Conservation (phyloP, 345 rosid genomes). For the Noccaea bulbosa region DNA sequence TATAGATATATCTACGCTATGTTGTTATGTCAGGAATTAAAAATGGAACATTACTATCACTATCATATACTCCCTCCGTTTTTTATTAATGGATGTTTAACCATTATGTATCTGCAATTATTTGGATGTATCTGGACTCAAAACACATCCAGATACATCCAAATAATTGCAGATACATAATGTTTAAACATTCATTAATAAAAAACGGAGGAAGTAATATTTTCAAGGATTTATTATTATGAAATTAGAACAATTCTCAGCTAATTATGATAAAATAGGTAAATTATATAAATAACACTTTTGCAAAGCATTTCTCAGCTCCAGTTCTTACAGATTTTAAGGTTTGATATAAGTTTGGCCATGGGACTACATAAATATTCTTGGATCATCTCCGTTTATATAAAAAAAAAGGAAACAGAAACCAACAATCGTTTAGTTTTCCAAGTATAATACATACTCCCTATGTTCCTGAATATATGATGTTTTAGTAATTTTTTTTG, state of each 20-base stretch:
- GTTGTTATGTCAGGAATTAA: background rate
- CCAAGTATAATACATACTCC: background rate
- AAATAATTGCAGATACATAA: no score
- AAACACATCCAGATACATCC: no score
- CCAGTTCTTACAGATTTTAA: background rate
- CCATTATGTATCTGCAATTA: no score
- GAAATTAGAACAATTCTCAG: background rate
- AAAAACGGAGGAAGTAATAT: no score
- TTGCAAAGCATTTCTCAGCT: background rate
- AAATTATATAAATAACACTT: background rate
- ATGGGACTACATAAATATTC: background rate
- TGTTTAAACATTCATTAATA: no score
- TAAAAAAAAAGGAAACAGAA: background rate
- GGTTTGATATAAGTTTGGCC: background rate
- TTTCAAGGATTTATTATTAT: background rate
- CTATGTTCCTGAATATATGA: no score
- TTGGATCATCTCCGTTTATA: background rate
- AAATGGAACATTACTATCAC: conserved; percentile 7
- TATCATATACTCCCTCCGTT: no score
- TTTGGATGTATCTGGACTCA: no score
- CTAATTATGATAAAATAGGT: conserved; percentile 1
- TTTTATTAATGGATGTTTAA: no score
- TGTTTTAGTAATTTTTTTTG: no score
- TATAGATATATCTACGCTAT: background rate
- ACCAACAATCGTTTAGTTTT: background rate